Conservation (phyloP, 306 rosid genomes). For the barrel medic (Medicago truncatula) region MtrunA17r5.0-ANR NC_053045.1:985501-986000, state of each 20-base stretch:
- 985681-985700: slow-evolving; percentile 87
- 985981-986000: too few relatives aligned
- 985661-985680: slow-evolving; percentile 79
- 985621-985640: slow-evolving; percentile 74
- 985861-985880: neutral
- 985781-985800: slow-evolving; percentile 90
- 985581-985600: slow-evolving; percentile 81
- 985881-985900: neutral
- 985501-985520: slow-evolving; percentile 80
- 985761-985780: slow-evolving; percentile 57
- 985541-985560: slow-evolving; percentile 66
- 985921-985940: too few relatives aligned
- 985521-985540: slow-evolving; percentile 63
- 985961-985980: too few relatives aligned
- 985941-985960: too few relatives aligned
- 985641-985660: slow-evolving; percentile 88
- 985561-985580: slow-evolving; percentile 78
- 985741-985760: slow-evolving; percentile 47
- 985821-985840: neutral
- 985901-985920: too few relatives aligned
- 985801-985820: slow-evolving; percentile 51
- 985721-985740: slow-evolving; percentile 26
- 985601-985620: slow-evolving; percentile 81
- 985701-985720: slow-evolving; percentile 29
- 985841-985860: neutral